Percentiles rank a stretch among this genome's conserved stretches.
phyloP scores from a whole-genome alignment of 2,329 filamentous ascomycete species.

The Colletotrichum sublineola region DNA sequence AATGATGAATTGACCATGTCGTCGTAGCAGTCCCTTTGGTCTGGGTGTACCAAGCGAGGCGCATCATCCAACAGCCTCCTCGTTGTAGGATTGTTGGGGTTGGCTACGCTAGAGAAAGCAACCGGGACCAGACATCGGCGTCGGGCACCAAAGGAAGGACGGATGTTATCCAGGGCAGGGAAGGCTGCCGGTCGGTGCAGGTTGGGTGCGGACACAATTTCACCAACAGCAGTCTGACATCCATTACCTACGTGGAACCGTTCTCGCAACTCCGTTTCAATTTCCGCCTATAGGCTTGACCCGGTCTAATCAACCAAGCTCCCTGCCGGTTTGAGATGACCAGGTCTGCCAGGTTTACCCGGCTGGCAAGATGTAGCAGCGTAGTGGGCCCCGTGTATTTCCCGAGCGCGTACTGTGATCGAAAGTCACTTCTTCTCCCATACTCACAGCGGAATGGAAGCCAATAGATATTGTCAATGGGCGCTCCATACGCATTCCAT shows the following conservation, averaged over 20 bases:
- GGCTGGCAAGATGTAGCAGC: slow-evolving; percentile 12
- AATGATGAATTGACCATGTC: background rate
- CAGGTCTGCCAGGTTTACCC: slow-evolving; percentile 27
- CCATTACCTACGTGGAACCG: slow-evolving; percentile 4
- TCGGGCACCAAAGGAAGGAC: background rate
- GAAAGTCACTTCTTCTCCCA: slow-evolving; percentile 28
- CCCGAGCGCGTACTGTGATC: background rate
- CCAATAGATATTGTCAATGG: background rate
- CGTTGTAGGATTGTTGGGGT: background rate
- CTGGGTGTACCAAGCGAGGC: background rate
- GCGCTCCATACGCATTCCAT: background rate
- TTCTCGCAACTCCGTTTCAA: background rate
- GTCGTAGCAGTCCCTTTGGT: slow-evolving; percentile 9
- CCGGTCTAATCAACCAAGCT: slow-evolving; percentile 13
- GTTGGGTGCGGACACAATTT: background rate
- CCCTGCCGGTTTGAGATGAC: slow-evolving; percentile 9
- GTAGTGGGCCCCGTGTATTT: background rate
- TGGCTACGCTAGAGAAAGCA: background rate
- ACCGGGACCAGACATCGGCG: background rate
- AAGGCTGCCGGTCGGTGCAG: background rate
- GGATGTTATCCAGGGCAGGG: background rate
- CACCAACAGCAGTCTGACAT: slow-evolving; percentile 7
- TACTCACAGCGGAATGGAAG: background rate
- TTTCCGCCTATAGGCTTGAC: slow-evolving; percentile 12
- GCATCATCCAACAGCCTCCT: background rate